Evolutionary conservation across 2,329 filamentous ascomycete genomes (phyloP).

Genomic region (Alternaria solani): DNA sequence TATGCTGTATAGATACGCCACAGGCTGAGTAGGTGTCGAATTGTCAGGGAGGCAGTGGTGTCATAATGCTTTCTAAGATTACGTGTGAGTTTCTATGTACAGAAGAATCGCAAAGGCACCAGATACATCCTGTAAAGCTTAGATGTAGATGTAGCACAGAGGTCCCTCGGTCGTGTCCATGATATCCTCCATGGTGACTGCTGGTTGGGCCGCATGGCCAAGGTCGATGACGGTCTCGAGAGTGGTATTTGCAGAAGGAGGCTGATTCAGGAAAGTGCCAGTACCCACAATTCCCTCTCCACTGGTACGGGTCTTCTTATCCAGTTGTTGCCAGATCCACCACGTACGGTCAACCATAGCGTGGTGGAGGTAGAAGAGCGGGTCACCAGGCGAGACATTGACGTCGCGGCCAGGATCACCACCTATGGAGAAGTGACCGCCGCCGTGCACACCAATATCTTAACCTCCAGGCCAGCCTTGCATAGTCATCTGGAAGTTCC

Average conservation of each 20-base stretch:
- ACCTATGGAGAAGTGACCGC: conserved; percentile 56
- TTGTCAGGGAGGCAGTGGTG: background rate
- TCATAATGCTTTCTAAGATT: background rate
- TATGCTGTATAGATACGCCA: background rate
- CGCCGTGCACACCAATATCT: conserved; percentile 43
- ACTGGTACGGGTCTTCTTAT: conserved; percentile 46
- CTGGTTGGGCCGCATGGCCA: conserved; percentile 43
- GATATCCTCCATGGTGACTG: conserved; percentile 35
- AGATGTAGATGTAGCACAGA: conserved; percentile 47
- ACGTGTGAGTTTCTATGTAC: background rate
- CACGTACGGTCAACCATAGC: conserved; percentile 55
- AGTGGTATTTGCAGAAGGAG: conserved; percentile 56
- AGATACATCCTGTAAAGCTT: background rate
- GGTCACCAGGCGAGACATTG: conserved; percentile 40
- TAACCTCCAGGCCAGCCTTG: conserved; percentile 38
- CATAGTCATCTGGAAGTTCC: conserved; percentile 43
- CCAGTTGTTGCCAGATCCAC: conserved; percentile 52
- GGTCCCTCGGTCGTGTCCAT: conserved; percentile 46
- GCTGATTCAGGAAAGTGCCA: conserved; percentile 55
- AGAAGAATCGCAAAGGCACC: background rate
- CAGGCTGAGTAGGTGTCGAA: background rate
- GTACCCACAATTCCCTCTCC: conserved; percentile 53
- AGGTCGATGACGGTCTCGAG: conserved; percentile 54
- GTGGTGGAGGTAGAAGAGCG: conserved; percentile 59
- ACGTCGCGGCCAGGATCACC: conserved; percentile 50